Conservation (phyloP, 164 flowering plant species). For the Umbellularia californica region DNA sequence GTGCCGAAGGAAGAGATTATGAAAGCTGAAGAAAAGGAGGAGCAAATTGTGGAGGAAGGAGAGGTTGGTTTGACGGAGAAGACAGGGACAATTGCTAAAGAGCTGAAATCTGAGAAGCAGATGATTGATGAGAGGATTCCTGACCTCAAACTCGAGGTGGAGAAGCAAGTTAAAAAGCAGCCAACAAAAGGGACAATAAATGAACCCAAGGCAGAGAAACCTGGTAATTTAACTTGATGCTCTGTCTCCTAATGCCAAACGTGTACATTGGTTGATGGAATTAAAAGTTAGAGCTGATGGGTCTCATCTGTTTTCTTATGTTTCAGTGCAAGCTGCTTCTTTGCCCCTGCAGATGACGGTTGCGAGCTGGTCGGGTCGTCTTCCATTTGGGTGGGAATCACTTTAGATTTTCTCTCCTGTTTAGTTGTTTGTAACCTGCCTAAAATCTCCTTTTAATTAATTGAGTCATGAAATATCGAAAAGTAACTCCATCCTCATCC, state of each 20-base stretch:
- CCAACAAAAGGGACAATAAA: conserved; percentile 19
- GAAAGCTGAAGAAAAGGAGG: conserved; percentile 24
- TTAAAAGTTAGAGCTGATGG: not conserved
- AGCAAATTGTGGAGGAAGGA: conserved; percentile 19
- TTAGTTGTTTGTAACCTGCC: conserved; percentile 5
- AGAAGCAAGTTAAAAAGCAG: conserved; percentile 28
- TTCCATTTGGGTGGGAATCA: conserved; percentile 66
- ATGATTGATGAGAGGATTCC: conserved; percentile 34
- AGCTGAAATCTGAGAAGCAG: conserved; percentile 34
- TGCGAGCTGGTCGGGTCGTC: conserved; percentile 81
- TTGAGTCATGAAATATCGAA: too few species aligned
- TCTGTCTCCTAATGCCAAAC: not conserved
- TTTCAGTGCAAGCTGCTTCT: conserved; percentile 52
- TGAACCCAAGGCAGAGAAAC: conserved; percentile 43
- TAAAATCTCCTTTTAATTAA: too few species aligned
- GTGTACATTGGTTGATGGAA: not conserved
- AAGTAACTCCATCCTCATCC: not conserved
- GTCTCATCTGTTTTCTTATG: not conserved
- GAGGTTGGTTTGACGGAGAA: conserved; percentile 26
- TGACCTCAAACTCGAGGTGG: conserved; percentile 59
- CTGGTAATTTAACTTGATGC: conserved; percentile 37
- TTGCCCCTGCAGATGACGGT: conserved; percentile 59
- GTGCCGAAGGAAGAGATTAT: conserved; percentile 34
- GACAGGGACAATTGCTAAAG: conserved; percentile 22
- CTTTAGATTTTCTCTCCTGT: conserved; percentile 1